A percentile compares a stretch with the other conserved stretches of the same genome.
These are phyloP conservation scores for Sordariomycetes sp. DNA, from an alignment of 2,329 filamentous ascomycete species.

Conservation along the genomic window DNA sequence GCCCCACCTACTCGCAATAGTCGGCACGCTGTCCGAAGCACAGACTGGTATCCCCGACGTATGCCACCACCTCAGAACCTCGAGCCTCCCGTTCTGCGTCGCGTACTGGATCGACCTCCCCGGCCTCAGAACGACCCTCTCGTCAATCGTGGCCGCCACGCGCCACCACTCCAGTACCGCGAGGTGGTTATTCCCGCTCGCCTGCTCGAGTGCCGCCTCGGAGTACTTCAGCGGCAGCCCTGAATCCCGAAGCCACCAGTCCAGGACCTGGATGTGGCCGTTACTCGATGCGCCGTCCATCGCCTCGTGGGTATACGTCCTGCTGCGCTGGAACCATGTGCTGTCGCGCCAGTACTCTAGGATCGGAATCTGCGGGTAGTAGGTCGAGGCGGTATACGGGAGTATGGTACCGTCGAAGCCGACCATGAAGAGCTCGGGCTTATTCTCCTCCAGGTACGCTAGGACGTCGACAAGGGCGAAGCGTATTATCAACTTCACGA, in stretches of 20 bases:
- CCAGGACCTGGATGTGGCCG: constrained; percentile 72
- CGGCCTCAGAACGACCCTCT: constrained; percentile 54
- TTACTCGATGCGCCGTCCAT: constrained; percentile 78
- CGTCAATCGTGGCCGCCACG: constrained; percentile 46
- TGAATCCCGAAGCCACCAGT: constrained; percentile 79
- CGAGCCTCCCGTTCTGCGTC: constrained; percentile 66
- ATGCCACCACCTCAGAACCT: constrained; percentile 80
- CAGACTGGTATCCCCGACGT: constrained; percentile 65
- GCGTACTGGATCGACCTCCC: constrained; percentile 77
- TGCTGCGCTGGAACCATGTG: constrained; percentile 61
- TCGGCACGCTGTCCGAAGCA: constrained; percentile 70
- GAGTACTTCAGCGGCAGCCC: constrained; percentile 74
- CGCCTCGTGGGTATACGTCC: constrained; percentile 63
- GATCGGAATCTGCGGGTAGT: constrained; percentile 74
- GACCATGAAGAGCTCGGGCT: constrained; percentile 60
- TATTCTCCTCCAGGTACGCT: constrained; percentile 48
- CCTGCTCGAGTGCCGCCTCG: constrained; percentile 76
- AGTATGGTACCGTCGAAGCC: constrained; percentile 75
- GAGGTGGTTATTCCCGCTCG: constrained; percentile 73
- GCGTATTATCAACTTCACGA: constrained; percentile 81
- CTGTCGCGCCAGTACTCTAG: constrained; percentile 86
- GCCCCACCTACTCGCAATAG: constrained; percentile 73
- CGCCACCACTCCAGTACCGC: constrained; percentile 91
- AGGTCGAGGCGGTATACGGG: constrained; percentile 75
- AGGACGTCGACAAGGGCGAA: constrained; percentile 75